Percentiles rank a stretch among this genome's conserved stretches.
These are phyloP conservation scores for Collybiopsis luxurians DNA, from an alignment of 768 basidiomycete genomes.

Conservation along the genomic window DNA sequence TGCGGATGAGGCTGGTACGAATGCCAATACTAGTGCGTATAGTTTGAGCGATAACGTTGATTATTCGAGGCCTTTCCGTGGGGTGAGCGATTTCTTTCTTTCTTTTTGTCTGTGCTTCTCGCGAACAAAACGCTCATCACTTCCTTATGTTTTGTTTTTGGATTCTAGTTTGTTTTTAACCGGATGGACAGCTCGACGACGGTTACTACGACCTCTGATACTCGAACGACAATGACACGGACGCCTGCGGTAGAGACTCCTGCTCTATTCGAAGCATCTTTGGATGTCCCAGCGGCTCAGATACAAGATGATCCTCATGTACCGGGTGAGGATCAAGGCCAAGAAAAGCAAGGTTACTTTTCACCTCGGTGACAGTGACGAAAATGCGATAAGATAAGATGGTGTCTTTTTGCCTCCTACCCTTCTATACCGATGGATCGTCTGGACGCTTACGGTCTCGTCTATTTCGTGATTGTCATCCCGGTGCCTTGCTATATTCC, in stretches of 20 bases:
- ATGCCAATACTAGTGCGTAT: background rate
- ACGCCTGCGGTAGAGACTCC: background rate
- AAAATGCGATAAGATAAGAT: too few species aligned
- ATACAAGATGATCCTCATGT: background rate
- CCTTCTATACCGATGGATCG: background rate
- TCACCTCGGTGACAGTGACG: background rate
- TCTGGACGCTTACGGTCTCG: too few species aligned
- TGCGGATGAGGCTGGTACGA: background rate
- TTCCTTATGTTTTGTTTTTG: background rate
- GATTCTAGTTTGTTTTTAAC: constrained; percentile 1
- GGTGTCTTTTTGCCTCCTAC: background rate
- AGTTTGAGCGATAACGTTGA: constrained; percentile 6
- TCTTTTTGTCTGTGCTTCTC: background rate
- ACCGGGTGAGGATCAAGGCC: background rate
- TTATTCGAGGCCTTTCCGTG: constrained; percentile 7
- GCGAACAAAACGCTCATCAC: background rate
- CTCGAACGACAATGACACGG: background rate
- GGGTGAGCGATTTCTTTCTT: constrained; percentile 4
- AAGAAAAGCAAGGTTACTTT: background rate
- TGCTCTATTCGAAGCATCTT: background rate
- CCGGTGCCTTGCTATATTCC: too few species aligned
- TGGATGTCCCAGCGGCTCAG: background rate
- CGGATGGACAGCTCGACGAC: constrained; percentile 6
- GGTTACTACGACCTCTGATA: background rate
- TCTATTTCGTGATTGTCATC: too few species aligned